Base-by-base conservation (phyloP, 108 stramenopile genomes). In the Mayamaea pseudoterrestris region DNA sequence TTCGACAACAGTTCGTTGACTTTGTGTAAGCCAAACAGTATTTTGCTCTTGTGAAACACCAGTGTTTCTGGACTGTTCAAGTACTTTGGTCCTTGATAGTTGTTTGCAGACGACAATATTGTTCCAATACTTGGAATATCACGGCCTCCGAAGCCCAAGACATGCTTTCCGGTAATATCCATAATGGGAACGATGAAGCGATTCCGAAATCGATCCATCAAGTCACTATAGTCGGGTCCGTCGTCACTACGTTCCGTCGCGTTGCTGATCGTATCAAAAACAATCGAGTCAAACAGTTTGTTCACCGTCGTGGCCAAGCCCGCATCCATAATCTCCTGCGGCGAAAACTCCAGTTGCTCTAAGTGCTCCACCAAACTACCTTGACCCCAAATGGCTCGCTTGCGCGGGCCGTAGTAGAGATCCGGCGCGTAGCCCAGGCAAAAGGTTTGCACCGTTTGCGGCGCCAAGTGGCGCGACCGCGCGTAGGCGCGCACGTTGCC, bases 51-150 rank as follows among this genome's bases (percentile, higher is more conserved):
- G 22, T 63, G 57, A 70, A 96, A 96, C 8, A 94, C 65, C 2
- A 57, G 42, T 7, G 93, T 72, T 56, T 86, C 89, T 0, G 95
- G 95, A 27, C 86, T 90, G 52, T 96, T 96, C 21, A 96, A 53
- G 48, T 96, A 96, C 60, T 96, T 96, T 35, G 90, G 73, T n/a
- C n/a, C n/a, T n/a, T n/a, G n/a, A n/a, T n/a, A n/a, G 8, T 45
- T 41, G 11, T 58, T 45, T 3, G 31, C 21, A 27, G 22, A 12
- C 7, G 13, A 16, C 21, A 90, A 51, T n/a, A n/a, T n/a, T n/a
- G n/a, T n/a, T n/a, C n/a, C n/a, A n/a, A n/a, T n/a, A n/a, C n/a
- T n/a, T n/a, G n/a, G n/a, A 22, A 90, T 50, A 43, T 76, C 56
- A 21, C 88, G 50, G 7, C 83, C 88, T 31, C 88, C 88, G 30